Conservation (phyloP, 2,329 filamentous ascomycete genomes). For the Chaetomiaceae sp. region DNA sequence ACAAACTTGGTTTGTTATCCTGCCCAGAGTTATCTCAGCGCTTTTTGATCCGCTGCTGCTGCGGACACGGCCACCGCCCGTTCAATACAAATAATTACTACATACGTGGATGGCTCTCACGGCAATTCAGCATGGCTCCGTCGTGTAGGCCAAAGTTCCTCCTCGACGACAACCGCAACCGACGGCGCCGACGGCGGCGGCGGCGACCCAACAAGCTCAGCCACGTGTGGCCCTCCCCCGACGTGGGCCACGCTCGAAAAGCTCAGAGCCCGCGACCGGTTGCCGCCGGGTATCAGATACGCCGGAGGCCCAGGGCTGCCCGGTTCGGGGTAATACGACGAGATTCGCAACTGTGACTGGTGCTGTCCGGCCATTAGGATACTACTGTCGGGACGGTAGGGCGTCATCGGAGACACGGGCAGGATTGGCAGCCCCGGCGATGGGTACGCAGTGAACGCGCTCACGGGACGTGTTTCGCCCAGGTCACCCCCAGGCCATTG, state of each 20-base stretch:
- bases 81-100: neutral
- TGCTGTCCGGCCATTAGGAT: neutral
- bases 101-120: too few relatives aligned
- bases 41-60: neutral
- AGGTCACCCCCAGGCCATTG: neutral
- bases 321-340: conserved; percentile 3
- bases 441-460: conserved; percentile 3
- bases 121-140: neutral
- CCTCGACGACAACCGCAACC: conserved; percentile 6
- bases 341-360: neutral
- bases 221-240: neutral
- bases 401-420: conserved; percentile 15
- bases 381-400: conserved; percentile 3
- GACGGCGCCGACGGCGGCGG: conserved; percentile 1
- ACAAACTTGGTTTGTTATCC: too few relatives aligned
- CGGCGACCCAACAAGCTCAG: conserved; percentile 8
- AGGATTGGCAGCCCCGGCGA: conserved; percentile 12
- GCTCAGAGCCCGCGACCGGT: conserved; percentile 16
- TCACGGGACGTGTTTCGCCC: conserved; percentile 6
- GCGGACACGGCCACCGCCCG: neutral
- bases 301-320: conserved; percentile 11
- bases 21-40: conserved; percentile 1
- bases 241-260: conserved; percentile 11
- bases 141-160: neutral
- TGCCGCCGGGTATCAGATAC: conserved; percentile 23